Evolutionary conservation across 2,329 filamentous ascomycete genomes (phyloP).

Genomic region (Fusarium algeriense): DNA sequence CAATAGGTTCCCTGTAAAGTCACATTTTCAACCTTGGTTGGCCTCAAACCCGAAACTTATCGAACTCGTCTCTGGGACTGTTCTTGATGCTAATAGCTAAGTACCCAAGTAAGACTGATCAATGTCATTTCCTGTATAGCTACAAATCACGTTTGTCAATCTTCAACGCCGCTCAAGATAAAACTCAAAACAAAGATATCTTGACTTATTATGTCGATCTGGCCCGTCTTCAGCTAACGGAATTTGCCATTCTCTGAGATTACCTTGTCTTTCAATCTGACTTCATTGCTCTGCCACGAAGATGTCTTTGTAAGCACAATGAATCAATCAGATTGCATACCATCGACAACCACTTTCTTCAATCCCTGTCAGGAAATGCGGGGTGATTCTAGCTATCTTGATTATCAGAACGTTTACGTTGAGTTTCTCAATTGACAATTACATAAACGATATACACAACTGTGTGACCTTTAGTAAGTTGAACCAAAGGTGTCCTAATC

Average conservation of each 20-base stretch:
- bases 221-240: not conserved
- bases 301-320: conserved; percentile 33
- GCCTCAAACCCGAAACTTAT: conserved; percentile 5
- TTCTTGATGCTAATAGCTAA: not conserved
- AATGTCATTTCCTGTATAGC: conserved; percentile 10
- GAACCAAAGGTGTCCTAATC: not conserved
- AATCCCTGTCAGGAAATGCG: conserved; percentile 25
- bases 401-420: conserved; percentile 17
- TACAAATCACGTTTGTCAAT: conserved; percentile 3
- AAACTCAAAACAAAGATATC: not conserved
- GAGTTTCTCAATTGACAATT: conserved; percentile 17
- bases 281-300: conserved; percentile 17
- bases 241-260: not conserved
- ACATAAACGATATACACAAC: conserved; percentile 30
- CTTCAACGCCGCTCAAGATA: not conserved
- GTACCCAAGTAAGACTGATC: too few species aligned
- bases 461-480: conserved; percentile 3
- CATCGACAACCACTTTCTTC: conserved; percentile 11
- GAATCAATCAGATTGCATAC: conserved; percentile 29
- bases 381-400: conserved; percentile 30
- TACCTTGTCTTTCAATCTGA: conserved; percentile 6
- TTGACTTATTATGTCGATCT: conserved; percentile 13
- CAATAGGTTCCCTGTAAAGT: conserved; percentile 23
- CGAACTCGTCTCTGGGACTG: not conserved
- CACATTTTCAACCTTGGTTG: conserved; percentile 3